Base-by-base conservation (phyloP, 2,329 filamentous ascomycete species). In the Pseudocercospora macadamiae region DNA sequence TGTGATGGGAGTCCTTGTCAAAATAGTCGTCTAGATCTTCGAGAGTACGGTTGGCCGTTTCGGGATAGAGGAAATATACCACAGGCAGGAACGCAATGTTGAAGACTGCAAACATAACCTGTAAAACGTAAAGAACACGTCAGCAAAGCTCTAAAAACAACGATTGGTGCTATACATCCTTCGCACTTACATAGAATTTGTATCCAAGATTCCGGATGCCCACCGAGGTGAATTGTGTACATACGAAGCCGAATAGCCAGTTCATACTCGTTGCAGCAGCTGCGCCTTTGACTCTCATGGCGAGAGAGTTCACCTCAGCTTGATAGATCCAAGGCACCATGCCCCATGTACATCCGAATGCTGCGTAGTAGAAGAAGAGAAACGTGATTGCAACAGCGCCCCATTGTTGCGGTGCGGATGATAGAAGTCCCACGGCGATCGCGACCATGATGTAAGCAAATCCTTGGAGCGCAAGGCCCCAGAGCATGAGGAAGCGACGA, bases 1-100 rank as follows among this genome's bases (percentile, higher is more conserved):
- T 54, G 37, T 68, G 62, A 5, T 54, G 55, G 14, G 66, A 66
- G 23, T 64, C 62, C 18, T 59, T 54, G 34, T 66, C 60, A 55
- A 69, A 70, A 37, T 68, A 70, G 7, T 63, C 64, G 25, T 70
- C 66, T 4, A 70, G 36, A 26, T 74, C 71, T 30, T 72, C 68
- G 16, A 71, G 63, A 2, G 66, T 66, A 4, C 69, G 59, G 14
- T 65, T 65, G 12, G 59, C 54, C n/a, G 70, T 70, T 51, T 71
- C 69, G 0, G 68, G 68, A 42, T 71, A 70, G 3, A 70, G 55
- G 45, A 68, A 70, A 52, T 69, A 70, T 7, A 70, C 54, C 30
- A 56, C 45, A 3, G 54, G 54, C 12, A 56, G 8, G 23, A 56
- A 56, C 6, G 44, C 44, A 9, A 56, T 26, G 19, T 56, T 51